phyloP scores from a whole-genome alignment of 1,284 basidiomycete genomes.

The Coniophora puteana region DNA sequence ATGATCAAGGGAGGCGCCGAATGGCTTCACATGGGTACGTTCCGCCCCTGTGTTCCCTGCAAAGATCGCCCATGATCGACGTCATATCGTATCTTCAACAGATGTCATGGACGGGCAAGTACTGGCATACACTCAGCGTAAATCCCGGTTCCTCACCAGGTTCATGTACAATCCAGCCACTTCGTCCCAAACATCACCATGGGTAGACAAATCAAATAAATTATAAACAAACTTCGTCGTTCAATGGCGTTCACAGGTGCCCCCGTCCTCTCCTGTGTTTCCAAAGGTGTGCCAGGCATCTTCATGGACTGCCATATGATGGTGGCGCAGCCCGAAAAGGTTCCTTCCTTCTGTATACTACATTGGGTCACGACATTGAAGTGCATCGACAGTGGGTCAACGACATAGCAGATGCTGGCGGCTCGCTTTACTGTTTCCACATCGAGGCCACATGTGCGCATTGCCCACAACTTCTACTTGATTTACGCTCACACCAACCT shows the following conservation, averaged over 20 bases:
- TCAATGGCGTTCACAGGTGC: slow-evolving; percentile 55
- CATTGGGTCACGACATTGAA: slow-evolving; percentile 1
- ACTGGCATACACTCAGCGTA: slow-evolving; percentile 1
- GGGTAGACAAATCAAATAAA: too few relatives aligned
- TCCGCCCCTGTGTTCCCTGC: slow-evolving; percentile 1
- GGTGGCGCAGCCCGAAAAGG: slow-evolving; percentile 92
- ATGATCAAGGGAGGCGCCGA: slow-evolving; percentile 92
- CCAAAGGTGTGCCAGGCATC: slow-evolving; percentile 87
- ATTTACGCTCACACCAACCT: slow-evolving; percentile 7
- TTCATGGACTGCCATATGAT: slow-evolving; percentile 99
- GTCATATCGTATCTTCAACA: slow-evolving; percentile 26
- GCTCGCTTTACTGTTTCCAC: slow-evolving; percentile 96
- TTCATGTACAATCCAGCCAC: slow-evolving; percentile 52
- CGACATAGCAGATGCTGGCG: slow-evolving; percentile 94
- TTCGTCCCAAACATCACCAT: slow-evolving; percentile 99
- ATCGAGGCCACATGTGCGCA: slow-evolving; percentile 88
- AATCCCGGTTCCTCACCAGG: slow-evolving; percentile 13
- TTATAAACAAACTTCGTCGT: slow-evolving; percentile 15
- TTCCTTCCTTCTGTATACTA: slow-evolving; percentile 23
- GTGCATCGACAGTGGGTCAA: slow-evolving; percentile 80
- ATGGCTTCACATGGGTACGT: slow-evolving; percentile 94
- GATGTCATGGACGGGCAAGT: slow-evolving; percentile 94
- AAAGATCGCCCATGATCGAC: slow-evolving; percentile 6
- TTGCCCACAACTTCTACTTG: slow-evolving; percentile 3
- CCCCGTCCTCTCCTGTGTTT: slow-evolving; percentile 86